These are phyloP conservation scores for Quercus gilva DNA, from an alignment of 306 rosid genomes.

Conservation along the genomic window DNA sequence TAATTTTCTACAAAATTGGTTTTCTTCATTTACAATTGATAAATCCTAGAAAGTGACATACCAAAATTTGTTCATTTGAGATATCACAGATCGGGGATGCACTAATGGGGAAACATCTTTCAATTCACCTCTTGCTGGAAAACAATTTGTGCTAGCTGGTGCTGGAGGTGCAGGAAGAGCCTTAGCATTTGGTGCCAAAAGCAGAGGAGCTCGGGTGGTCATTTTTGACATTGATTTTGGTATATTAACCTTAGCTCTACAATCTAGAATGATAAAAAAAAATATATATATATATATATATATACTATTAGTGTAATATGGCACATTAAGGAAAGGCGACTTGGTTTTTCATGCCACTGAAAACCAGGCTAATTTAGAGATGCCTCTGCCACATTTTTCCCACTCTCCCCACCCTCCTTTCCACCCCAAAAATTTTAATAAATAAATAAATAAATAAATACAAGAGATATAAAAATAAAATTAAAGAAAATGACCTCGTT, in stretches of 20 bases:
- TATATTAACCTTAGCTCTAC: conserved; percentile 10
- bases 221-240: conserved; percentile 51
- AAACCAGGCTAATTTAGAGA: neutral
- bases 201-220: conserved; percentile 41
- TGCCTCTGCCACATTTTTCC: neutral
- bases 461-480: neutral
- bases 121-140: conserved; percentile 32
- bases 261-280: neutral
- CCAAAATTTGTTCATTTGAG: neutral
- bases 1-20: neutral
- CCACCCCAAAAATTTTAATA: neutral
- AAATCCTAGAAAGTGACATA: neutral
- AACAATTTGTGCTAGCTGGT: conserved; percentile 45
- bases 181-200: conserved; percentile 48
- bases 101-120: conserved; percentile 29
- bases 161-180: conserved; percentile 62
- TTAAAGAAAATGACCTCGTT: neutral
- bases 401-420: neutral
- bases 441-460: neutral
- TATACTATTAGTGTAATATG: neutral
- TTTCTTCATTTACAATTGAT: neutral
- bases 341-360: neutral
- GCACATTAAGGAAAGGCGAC: neutral
- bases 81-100: conserved; percentile 30
- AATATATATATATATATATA: no score